Evolutionary conservation across 148 eudicot species (phyloP), one percentile per base, ranked within the genome.

Genomic region (Diospyros kaki): DNA sequence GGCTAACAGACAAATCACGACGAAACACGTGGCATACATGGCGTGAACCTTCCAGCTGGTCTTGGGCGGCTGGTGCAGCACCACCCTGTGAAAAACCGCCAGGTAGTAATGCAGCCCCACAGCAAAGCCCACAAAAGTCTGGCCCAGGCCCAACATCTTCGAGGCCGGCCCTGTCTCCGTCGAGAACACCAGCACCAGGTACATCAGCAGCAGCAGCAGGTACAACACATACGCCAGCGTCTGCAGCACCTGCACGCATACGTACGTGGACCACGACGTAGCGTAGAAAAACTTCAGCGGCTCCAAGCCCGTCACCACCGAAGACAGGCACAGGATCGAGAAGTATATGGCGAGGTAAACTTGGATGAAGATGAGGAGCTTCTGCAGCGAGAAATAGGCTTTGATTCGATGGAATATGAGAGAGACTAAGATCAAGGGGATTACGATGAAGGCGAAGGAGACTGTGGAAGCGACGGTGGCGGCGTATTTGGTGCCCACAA

Each of bases 81-180:
- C 91, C 8, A 87, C 96, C 62, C 91, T 80, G 50, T 92, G 98
- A 81, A 92, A 90, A 87, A 94, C 97, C 80, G 89, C 84, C 79
- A 94, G 73, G 48, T 94, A 94, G 73, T 90, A 94, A 84, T 94
- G 98, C 17, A 94, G 86, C 86, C 98, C 98, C 73, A 94, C 85
- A 0, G 97, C 86, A 53, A 90, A 84, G 79, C 97, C 98, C 84
- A 90, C 98, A 62, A 89, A 63, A 0, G 91, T 90, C 76, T 94
- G 97, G 78, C 75, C 92, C 88, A 94, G 81, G 81, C 92, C 88
- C 90, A 92, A 78, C 12, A 89, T 39, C 77, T 85, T 94, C 68
- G 83, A 87, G 66, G 79, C 92, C 78, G 77, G 75, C 64, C 90
- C 87, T 69, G 82, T 66, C 12, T 92, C 96, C 1, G 92, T 92